These are phyloP conservation scores for Chlamydomonas incerta DNA, from an alignment of 139 green algal species.

Conservation along the genomic window DNA sequence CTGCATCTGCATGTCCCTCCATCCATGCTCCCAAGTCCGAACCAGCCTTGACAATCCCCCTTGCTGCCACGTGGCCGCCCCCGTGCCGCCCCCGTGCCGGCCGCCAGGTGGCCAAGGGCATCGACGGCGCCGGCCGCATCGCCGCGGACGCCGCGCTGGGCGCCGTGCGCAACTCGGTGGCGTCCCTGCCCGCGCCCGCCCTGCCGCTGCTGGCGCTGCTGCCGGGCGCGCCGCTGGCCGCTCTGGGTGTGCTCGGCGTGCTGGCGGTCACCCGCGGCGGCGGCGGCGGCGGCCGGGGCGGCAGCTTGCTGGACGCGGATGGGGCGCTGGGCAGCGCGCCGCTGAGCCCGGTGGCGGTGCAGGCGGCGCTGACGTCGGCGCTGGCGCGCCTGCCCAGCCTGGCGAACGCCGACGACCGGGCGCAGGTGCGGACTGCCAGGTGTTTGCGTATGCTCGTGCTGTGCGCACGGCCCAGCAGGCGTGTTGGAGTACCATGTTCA, in stretches of 20 bases:
- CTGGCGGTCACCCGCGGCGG: not conserved
- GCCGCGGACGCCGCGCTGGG: constrained; percentile 61
- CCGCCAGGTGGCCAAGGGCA: constrained; percentile 82
- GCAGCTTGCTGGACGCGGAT: not conserved
- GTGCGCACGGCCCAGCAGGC: no score
- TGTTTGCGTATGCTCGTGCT: not conserved
- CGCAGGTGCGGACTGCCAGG: not conserved
- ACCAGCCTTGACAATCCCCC: no score
- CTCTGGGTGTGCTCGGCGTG: no score
- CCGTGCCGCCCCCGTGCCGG: no score
- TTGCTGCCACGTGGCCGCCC: no score
- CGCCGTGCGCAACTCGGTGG: constrained; percentile 3
- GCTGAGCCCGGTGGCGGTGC: not conserved
- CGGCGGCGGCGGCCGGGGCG: not conserved
- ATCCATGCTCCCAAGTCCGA: no score
- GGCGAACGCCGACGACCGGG: not conserved
- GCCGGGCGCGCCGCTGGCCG: not conserved
- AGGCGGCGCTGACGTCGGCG: constrained; percentile 12
- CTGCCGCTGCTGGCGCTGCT: not conserved
- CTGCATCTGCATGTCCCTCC: no score
- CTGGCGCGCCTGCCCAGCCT: constrained; percentile 20
- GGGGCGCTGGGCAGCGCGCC: not conserved
- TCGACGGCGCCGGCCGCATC: constrained; percentile 80
- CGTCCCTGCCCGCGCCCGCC: not conserved
- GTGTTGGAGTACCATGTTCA: no score